Base-by-base conservation (phyloP, 352 stramenopile species). In the Pythium periplocum region DNA sequence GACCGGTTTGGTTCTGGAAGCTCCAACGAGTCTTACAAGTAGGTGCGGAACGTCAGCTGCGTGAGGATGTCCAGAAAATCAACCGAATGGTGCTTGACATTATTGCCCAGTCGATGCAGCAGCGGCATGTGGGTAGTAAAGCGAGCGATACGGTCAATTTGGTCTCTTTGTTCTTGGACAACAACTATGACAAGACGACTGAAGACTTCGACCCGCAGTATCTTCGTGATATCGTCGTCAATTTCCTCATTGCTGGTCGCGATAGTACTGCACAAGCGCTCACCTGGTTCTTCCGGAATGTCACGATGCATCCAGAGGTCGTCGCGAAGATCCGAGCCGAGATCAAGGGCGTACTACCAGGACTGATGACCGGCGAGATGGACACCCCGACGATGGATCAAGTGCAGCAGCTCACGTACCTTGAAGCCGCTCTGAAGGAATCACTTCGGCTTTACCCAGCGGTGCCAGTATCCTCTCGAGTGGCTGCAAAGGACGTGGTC, bases 151-250 rank as follows among this genome's bases (percentile, higher is more conserved):
- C 17, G 17, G 17, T 26, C 17, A 26, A 26, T 26, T 26, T 26
- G 17, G 17, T 26, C 17, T 26, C 17, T 26, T 26, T 26, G 17
- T 26, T 26, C 17, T 26, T 26, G 17, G 17, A 26, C 17, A 26
- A 26, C 17, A 26, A 26, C 17, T 26, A 26, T 26, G 17, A 0
- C 17, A 26, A 26, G 17, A 26, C 17, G 55, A 41, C 56, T 1
- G 34, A 43, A 2, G 6, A 11, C 4, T 69, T 77, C 33, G 65
- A 77, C 35, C 57, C 67, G 26, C 40, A 31, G 0, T 48, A 53
- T 44, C 39, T 94, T n/a, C 77, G 78, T 26, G 81, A 94, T 57
- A 71, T 95, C 6, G 74, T 88, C 10, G 64, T 96, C 32, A 91
- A 78, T 41, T 87, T 94, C 59, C 50, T 96, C 11, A 66, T 95